Evolutionary conservation across 805 yeast species (phyloP).

Genomic region (Pichia pseudocactophila): DNA sequence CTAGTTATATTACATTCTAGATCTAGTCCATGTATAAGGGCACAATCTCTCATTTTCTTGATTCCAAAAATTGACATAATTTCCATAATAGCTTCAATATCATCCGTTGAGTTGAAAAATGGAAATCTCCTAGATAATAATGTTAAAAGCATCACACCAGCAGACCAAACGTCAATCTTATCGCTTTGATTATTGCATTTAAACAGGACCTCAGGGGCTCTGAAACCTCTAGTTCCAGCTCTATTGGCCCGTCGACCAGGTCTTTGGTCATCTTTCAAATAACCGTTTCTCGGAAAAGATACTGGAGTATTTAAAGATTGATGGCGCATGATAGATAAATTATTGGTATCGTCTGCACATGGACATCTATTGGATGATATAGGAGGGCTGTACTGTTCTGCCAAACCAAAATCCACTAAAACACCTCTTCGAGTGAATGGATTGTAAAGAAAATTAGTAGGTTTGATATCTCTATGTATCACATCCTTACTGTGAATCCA

Average conservation of each 20-base stretch:
- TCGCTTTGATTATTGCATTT: constrained; percentile 79
- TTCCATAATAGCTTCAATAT: constrained; percentile 84
- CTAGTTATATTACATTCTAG: constrained; percentile 59
- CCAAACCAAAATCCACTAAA: constrained; percentile 86
- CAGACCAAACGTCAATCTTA: constrained; percentile 86
- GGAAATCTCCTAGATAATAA: constrained; percentile 78
- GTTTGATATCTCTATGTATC: constrained; percentile 88
- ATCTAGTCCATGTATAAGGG: constrained; percentile 81
- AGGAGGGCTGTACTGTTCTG: constrained; percentile 43
- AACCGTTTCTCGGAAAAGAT: constrained; percentile 43
- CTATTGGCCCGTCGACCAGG: constrained; percentile 90
- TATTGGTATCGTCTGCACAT: constrained; percentile 37
- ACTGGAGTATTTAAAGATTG: constrained; percentile 21
- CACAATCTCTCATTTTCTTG: constrained; percentile 62
- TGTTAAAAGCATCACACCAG: constrained; percentile 79
- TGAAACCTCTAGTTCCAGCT: constrained; percentile 92
- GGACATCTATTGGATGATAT: constrained; percentile 40
- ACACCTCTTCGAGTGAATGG: constrained; percentile 65
- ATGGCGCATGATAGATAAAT: constrained; percentile 4
- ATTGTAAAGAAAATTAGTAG: constrained; percentile 63
- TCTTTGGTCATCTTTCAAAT: constrained; percentile 79
- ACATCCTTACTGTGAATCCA: constrained; percentile 72
- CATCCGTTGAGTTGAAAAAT: constrained; percentile 89
- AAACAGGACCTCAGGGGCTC: constrained; percentile 89
- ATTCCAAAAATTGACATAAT: constrained; percentile 74